Base-by-base conservation (phyloP, 2,329 filamentous ascomycete species). In the Phaeosphaeria sp. region DNA sequence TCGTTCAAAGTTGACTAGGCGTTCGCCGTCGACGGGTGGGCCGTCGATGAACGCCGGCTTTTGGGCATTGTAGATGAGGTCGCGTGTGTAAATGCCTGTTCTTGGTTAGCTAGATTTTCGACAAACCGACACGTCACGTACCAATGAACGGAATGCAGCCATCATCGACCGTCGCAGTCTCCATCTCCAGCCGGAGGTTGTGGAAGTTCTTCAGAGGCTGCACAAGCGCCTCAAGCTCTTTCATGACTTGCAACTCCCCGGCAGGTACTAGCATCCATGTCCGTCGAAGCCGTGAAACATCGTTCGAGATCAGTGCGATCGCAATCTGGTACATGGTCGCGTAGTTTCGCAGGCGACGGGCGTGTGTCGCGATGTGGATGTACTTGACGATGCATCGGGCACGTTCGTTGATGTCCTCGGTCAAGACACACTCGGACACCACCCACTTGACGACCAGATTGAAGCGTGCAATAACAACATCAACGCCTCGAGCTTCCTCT, bases 401-500 rank as follows among this genome's bases (percentile, higher is more conserved):
- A 51, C 91, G 85, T 77, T 95, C 91, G 59, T 89, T 86, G 11
- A 89, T 77, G 55, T 88, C 81, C 63, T 89, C 86, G 0, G 91
- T 95, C 48, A 95, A 82, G 8, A 95, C 85, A 63, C 91, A 86
- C 75, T 94, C 90, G 1, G 91, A 94, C 25, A 93, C 85, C 25
- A 87, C 89, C 91, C 91, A 95, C 75, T 94, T 94, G 60, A 93
- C 91, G 80, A 94, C 91, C 62, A 95, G 86, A 75, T 95, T 95
- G 81, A 95, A 95, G 49, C 91, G 89, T 8, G 91, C 90, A 74
- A 94, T 91, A 48, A 93, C 91, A 21, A 95, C 89, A 71, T 94
- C 91, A 39, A 95, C 89, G 15, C 91, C 91, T 53, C 86, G 86
- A 1, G 89, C 88, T 66, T 91, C 88, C 44, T 88, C 85, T 49